Conservation (phyloP, 2,329 filamentous ascomycete species). For the Trichoderma gracile region DNA sequence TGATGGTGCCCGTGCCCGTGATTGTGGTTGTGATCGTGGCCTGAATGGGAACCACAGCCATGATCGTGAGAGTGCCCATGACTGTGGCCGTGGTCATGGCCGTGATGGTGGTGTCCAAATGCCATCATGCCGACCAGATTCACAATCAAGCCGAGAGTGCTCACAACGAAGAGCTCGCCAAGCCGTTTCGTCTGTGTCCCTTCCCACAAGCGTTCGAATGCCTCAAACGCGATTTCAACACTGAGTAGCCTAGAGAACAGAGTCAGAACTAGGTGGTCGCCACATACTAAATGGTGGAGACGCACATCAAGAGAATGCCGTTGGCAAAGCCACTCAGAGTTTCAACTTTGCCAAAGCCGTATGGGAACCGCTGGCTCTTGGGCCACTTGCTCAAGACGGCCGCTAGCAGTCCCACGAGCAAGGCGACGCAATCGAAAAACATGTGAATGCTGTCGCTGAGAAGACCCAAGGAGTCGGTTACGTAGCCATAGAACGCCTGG, state of each 20-base stretch:
- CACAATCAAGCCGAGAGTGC: conserved; percentile 79
- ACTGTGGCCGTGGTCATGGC: conserved; percentile 44
- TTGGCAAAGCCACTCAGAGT: conserved; percentile 96
- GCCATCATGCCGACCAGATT: conserved; percentile 91
- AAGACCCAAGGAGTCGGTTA: conserved; percentile 91
- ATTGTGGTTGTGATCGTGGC: conserved; percentile 39
- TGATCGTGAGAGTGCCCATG: conserved; percentile 46
- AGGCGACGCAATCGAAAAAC: conserved; percentile 96
- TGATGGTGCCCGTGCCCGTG: conserved; percentile 49
- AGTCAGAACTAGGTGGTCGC: conserved; percentile 12
- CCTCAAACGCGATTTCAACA: conserved; percentile 93
- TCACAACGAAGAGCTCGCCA: conserved; percentile 85
- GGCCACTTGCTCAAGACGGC: conserved; percentile 97
- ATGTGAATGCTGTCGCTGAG: conserved; percentile 98
- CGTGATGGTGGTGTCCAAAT: conserved; percentile 66
- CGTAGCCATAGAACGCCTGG: conserved; percentile 89
- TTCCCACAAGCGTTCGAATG: conserved; percentile 81
- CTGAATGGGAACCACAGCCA: conserved; percentile 14
- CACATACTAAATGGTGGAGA: background rate
- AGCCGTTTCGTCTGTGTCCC: conserved; percentile 82
- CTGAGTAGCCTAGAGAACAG: conserved; percentile 73
- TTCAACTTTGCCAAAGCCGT: conserved; percentile 96
- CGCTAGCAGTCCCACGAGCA: conserved; percentile 86
- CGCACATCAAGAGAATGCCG: conserved; percentile 87
- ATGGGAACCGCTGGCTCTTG: conserved; percentile 83